Base-by-base conservation (phyloP, 2,329 filamentous ascomycete species). In the Claviceps purpurea region DNA sequence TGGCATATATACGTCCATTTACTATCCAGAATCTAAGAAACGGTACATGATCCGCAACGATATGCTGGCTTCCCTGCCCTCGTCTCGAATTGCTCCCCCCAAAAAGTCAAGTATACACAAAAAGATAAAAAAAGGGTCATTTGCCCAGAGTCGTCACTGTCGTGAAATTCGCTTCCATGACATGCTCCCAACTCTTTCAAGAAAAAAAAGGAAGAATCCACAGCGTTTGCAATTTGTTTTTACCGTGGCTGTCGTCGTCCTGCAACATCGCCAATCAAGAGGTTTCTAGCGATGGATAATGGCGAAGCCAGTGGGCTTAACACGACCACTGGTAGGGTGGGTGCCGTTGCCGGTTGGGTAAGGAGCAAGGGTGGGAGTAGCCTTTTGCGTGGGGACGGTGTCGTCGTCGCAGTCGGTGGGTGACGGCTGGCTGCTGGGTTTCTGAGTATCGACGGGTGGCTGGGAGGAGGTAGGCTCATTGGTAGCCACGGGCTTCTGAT, bases 321-420 rank as follows among this genome's bases (percentile, higher is more conserved):
- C 61, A 39, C 58, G 61, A 49, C 66, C 66, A 55, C 61, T 55
- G 47, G 65, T 50, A 16, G 48, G 56, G 52, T 55, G 55, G 49
- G 69, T 68, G 54, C 63, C 64, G 65, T 70, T 69, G 56, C 62
- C 62, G 50, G 61, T 63, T 49, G 72, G 72, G 65, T 66, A 72
- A 57, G 72, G 72, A 54, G 70, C 60, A 54, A 68, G 64, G 50
- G 67, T 68, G 54, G 67, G 64, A 39, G 63, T 65, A 40, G 60
- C 57, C 57, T 62, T 57, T 40, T 60, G 42, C 14, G 53, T 59
- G 57, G 53, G 58, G 56, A 60, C 61, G 53, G 56, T 56, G 41
- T 58, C 53, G 39, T 55, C 57, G 24, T 58, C 52, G 56, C 57
- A 60, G 51, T 54, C 55, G 39, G 57, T 14, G 4, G 46, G 14